Percentiles rank a stretch among this genome's conserved stretches.
Evolutionary conservation across 352 stramenopile species (phyloP).

Genomic region (Pythium grandisporangium): DNA sequence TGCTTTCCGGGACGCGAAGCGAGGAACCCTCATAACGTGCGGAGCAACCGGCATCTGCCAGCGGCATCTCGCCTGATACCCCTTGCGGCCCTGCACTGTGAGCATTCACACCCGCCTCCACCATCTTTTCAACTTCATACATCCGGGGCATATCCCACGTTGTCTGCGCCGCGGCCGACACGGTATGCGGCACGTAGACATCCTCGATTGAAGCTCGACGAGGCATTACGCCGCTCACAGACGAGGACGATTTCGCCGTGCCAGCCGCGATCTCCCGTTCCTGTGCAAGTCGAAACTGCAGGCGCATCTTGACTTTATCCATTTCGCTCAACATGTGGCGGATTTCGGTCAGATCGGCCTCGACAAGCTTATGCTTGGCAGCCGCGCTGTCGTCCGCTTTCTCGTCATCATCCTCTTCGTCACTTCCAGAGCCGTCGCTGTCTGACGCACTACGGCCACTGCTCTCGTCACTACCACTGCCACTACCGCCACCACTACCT

Average conservation of each 20-base stretch:
- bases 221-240: not conserved
- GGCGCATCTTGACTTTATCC: slow-evolving; percentile 38
- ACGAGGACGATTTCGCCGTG: too few species aligned
- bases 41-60: too few species aligned
- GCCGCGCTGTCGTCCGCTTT: slow-evolving; percentile 5
- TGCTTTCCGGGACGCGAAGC: slow-evolving; percentile 1
- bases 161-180: slow-evolving; percentile 7
- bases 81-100: too few species aligned
- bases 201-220: slow-evolving; percentile 9
- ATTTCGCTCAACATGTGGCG: slow-evolving; percentile 45
- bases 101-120: not conserved
- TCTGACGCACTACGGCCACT: slow-evolving; percentile 2
- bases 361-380: slow-evolving; percentile 24
- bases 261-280: slow-evolving; percentile 1
- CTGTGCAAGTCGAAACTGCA: slow-evolving; percentile 32
- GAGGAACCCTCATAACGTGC: too few species aligned
- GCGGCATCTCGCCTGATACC: too few species aligned
- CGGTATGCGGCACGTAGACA: slow-evolving; percentile 2
- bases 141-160: slow-evolving; percentile 12
- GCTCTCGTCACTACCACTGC: not conserved
- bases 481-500: slow-evolving; percentile 3
- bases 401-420: slow-evolving; percentile 8
- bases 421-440: slow-evolving; percentile 4
- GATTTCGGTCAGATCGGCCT: slow-evolving; percentile 30
- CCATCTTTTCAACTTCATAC: slow-evolving; percentile 13